A percentile compares a stretch with the other conserved stretches of the same genome.
phyloP scores from a whole-genome alignment of 169 alveolate genomes.

The Plasmodium knowlesi region DNA sequence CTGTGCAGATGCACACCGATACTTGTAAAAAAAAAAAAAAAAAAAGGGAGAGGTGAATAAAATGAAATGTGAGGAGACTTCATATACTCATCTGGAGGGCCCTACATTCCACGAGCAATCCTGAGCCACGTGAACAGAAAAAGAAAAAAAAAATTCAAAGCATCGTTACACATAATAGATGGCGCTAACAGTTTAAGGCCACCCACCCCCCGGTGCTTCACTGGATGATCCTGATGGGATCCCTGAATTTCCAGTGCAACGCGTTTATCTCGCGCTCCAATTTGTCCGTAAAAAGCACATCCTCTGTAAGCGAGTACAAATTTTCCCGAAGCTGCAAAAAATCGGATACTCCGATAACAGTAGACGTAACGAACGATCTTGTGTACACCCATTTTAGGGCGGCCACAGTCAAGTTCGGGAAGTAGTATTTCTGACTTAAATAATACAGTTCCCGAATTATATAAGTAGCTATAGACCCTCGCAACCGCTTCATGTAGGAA shows the following conservation, averaged over 20 bases:
- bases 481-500: slow-evolving; percentile 86
- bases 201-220: background rate
- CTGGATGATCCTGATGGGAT: slow-evolving; percentile 85
- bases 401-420: slow-evolving; percentile 84
- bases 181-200: background rate
- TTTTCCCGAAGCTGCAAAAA: slow-evolving; percentile 86
- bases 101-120: background rate
- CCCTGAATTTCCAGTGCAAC: slow-evolving; percentile 90
- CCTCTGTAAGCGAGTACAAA: slow-evolving; percentile 81
- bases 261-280: slow-evolving; percentile 87
- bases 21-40: background rate
- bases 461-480: slow-evolving; percentile 89
- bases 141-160: background rate
- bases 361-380: slow-evolving; percentile 85
- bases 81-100: background rate
- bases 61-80: background rate
- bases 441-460: slow-evolving; percentile 85
- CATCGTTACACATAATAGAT: background rate
- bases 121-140: background rate
- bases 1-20: background rate
- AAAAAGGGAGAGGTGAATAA: background rate
- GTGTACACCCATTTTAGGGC: slow-evolving; percentile 88
- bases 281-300: slow-evolving; percentile 82
- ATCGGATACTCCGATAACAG: slow-evolving; percentile 87
- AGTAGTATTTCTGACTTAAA: slow-evolving; percentile 80